Percentiles rank a stretch among this genome's conserved stretches.
Conservation (phyloP, 345 rosid species). For the Isatis tinctoria region DNA sequence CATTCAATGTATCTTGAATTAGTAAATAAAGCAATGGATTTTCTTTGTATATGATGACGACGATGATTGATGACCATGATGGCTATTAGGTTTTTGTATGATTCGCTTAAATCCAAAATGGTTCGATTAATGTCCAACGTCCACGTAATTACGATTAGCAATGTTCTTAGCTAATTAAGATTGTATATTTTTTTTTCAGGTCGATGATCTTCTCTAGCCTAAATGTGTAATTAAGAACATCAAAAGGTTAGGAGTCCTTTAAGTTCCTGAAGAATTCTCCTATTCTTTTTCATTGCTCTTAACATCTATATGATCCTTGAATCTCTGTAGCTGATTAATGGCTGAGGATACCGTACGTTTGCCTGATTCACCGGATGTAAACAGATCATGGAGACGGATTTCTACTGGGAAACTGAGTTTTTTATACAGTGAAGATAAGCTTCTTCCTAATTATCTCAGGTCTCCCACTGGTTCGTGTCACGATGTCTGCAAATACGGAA, state of each 20-base stretch:
- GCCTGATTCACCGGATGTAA: slow-evolving; percentile 32
- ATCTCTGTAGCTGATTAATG: slow-evolving; percentile 33
- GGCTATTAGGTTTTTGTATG: too few relatives aligned
- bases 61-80: too few relatives aligned
- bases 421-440: slow-evolving; percentile 34
- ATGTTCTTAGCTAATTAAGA: too few relatives aligned
- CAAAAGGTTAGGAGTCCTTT: background rate
- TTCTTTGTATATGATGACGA: too few relatives aligned
- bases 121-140: too few relatives aligned
- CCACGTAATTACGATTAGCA: too few relatives aligned
- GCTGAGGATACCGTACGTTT: slow-evolving; percentile 38
- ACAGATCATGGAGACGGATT: slow-evolving; percentile 38
- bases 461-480: slow-evolving; percentile 83
- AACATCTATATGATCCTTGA: background rate
- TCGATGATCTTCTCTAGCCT: slow-evolving; percentile 11
- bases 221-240: background rate
- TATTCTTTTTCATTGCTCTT: background rate
- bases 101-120: too few relatives aligned
- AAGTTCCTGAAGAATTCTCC: background rate
- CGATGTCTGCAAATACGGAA: slow-evolving; percentile 79
- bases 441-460: slow-evolving; percentile 61
- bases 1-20: too few relatives aligned
- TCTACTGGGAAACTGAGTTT: slow-evolving; percentile 42
- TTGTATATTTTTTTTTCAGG: background rate
- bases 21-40: too few relatives aligned